phyloP scores from a whole-genome alignment of 192 early-diverging fungal genomes.

The Coemansia sp. region DNA sequence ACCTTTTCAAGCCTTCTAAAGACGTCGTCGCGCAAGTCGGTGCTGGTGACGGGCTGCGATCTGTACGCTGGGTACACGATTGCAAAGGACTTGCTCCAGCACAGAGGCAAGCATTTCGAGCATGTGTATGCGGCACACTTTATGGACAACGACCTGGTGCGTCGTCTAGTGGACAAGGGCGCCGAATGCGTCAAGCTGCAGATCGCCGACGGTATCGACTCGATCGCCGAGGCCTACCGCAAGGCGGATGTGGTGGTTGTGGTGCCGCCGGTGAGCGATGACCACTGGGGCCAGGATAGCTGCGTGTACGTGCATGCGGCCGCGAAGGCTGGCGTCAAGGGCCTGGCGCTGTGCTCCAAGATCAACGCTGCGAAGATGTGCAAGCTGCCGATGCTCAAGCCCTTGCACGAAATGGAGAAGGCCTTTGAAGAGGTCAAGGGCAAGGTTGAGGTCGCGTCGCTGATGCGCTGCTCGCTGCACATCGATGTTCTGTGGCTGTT shows the following conservation, averaged over 20 bases:
- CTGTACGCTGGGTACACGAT: constrained; percentile 36
- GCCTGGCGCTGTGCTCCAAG: constrained; percentile 45
- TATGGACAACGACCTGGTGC: constrained; percentile 36
- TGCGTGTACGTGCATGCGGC: constrained; percentile 31
- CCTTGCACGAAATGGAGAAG: constrained; percentile 35
- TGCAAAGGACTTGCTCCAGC: constrained; percentile 21
- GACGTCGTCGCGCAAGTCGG: constrained; percentile 14
- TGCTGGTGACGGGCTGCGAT: constrained; percentile 45
- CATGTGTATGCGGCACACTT: constrained; percentile 22
- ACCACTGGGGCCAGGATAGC: constrained; percentile 22
- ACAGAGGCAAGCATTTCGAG: constrained; percentile 21
- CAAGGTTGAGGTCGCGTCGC: constrained; percentile 31
- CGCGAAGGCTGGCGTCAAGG: constrained; percentile 32
- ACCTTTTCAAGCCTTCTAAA: constrained; percentile 30
- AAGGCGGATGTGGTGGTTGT: constrained; percentile 39
- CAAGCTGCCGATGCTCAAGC: constrained; percentile 21
- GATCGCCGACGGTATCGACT: constrained; percentile 18
- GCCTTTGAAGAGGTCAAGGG: constrained; percentile 25
- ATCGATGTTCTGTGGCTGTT: constrained; percentile 45
- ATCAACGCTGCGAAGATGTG: constrained; percentile 26
- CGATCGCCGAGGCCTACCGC: constrained; percentile 30
- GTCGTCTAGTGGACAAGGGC: constrained; percentile 30
- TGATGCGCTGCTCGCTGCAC: constrained; percentile 46
- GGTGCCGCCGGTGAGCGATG: constrained; percentile 38
- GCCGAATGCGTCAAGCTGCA: constrained; percentile 19